A percentile compares a stretch with the other conserved stretches of the same genome.
Conservation (phyloP, 116 monocot genomes). For the Cymodocea nodosa region DNA sequence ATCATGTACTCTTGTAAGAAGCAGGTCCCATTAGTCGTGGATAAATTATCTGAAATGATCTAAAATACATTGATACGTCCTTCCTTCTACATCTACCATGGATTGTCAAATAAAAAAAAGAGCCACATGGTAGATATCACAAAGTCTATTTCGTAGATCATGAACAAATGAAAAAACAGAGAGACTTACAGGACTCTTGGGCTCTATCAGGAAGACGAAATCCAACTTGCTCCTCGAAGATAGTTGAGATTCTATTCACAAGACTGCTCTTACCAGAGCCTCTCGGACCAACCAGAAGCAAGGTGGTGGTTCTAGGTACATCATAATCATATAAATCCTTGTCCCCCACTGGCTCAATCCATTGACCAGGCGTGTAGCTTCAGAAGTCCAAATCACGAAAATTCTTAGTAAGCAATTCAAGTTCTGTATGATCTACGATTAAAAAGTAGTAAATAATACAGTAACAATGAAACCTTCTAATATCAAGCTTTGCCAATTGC, state of each 20-base stretch:
- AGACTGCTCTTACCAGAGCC: slow-evolving; percentile 59
- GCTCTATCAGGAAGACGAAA: slow-evolving; percentile 20
- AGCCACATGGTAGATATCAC: too few species aligned
- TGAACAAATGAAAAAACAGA: background rate
- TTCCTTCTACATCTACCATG: background rate
- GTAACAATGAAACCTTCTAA: background rate
- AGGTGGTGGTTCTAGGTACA: slow-evolving; percentile 35
- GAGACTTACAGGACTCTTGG: slow-evolving; percentile 35
- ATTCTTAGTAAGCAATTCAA: background rate
- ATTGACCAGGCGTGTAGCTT: slow-evolving; percentile 53
- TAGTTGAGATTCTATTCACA: slow-evolving; percentile 39
- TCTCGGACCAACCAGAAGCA: slow-evolving; percentile 49
- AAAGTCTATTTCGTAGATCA: too few species aligned
- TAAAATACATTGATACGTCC: background rate
- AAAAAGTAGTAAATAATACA: background rate
- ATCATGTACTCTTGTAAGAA: slow-evolving; percentile 58
- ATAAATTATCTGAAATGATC: slow-evolving; percentile 3
- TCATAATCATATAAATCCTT: slow-evolving; percentile 13
- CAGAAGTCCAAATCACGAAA: background rate
- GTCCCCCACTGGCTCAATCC: slow-evolving; percentile 28
- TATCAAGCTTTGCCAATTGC: background rate
- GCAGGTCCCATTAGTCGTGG: slow-evolving; percentile 13
- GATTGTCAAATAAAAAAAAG: too few species aligned
- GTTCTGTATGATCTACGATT: background rate
- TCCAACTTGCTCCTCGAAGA: slow-evolving; percentile 27